Evolutionary conservation across 192 early-diverging fungal genomes (phyloP).

Genomic region (Funneliformis geosporum): DNA sequence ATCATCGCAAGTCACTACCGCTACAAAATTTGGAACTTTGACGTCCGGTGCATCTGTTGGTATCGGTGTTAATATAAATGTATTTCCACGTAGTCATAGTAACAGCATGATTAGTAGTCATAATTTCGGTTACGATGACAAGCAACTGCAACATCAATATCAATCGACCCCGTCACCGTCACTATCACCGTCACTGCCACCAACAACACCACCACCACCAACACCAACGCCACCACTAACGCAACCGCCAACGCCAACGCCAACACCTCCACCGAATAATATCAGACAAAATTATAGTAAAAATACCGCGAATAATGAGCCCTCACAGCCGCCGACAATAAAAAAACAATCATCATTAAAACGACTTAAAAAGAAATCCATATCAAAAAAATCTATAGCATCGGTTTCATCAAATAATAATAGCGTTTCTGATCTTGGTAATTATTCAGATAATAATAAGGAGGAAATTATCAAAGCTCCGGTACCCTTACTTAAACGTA

Average conservation of each 20-base stretch:
- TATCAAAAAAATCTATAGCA: neutral
- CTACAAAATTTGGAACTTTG: neutral
- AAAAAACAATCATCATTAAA: neutral
- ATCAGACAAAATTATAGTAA: too few species aligned
- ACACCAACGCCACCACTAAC: too few species aligned
- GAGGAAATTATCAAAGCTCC: neutral
- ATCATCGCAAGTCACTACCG: neutral
- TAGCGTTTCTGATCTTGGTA: neutral
- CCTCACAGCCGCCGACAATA: neutral
- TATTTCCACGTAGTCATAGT: neutral
- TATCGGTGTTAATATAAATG: neutral
- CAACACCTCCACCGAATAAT: too few species aligned
- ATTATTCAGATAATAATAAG: neutral
- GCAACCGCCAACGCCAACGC: too few species aligned
- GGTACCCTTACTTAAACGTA: neutral
- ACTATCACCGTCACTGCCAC: too few species aligned
- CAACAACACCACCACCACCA: too few species aligned
- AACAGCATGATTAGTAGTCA: too few species aligned
- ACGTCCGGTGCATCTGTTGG: neutral
- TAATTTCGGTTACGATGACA: too few species aligned
- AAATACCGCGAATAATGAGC: too few species aligned
- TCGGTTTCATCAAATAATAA: neutral
- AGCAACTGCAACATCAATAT: too few species aligned
- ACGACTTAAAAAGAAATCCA: neutral
- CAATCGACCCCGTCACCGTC: too few species aligned